phyloP scores from a whole-genome alignment of 2,329 filamentous ascomycete genomes.

The Chalara sp. region DNA sequence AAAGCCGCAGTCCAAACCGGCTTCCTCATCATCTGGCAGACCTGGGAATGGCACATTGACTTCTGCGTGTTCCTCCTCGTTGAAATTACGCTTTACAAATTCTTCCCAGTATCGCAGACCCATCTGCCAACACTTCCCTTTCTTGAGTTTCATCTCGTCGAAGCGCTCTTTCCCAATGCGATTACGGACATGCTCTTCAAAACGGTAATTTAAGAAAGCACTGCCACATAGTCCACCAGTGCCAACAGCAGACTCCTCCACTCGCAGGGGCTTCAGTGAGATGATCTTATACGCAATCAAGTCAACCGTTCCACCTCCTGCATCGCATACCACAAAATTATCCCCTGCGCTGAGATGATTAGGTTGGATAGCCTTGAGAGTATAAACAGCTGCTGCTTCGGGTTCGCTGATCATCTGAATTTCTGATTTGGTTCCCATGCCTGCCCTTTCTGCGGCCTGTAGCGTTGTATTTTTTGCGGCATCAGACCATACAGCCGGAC shows the following conservation, averaged over 20 bases:
- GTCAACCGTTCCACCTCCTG: constrained; percentile 57
- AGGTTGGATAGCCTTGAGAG: constrained; percentile 71
- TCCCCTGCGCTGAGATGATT: constrained; percentile 64
- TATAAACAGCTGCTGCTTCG: constrained; percentile 74
- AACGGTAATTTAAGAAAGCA: constrained; percentile 73
- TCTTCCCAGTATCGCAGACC: constrained; percentile 76
- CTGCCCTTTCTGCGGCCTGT: constrained; percentile 69
- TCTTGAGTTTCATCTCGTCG: constrained; percentile 70
- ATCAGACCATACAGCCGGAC: constrained; percentile 80
- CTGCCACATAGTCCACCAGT: constrained; percentile 73
- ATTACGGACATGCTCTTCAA: constrained; percentile 67
- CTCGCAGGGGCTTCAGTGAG: constrained; percentile 61
- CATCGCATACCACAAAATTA: constrained; percentile 51
- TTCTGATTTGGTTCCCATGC: constrained; percentile 64
- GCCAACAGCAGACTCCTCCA: constrained; percentile 74
- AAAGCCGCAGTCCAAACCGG: constrained; percentile 69
- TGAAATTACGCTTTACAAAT: constrained; percentile 79
- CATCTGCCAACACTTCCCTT: constrained; percentile 75
- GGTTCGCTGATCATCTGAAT: constrained; percentile 78
- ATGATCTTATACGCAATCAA: constrained; percentile 78
- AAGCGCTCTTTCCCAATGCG: constrained; percentile 62
- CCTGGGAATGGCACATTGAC: constrained; percentile 76
- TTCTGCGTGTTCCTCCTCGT: constrained; percentile 69
- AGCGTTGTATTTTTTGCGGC: constrained; percentile 78
- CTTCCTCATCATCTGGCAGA: constrained; percentile 68